phyloP scores from a whole-genome alignment of 495 filamentous ascomycete species.

The Aspergillus avenaceus region DNA sequence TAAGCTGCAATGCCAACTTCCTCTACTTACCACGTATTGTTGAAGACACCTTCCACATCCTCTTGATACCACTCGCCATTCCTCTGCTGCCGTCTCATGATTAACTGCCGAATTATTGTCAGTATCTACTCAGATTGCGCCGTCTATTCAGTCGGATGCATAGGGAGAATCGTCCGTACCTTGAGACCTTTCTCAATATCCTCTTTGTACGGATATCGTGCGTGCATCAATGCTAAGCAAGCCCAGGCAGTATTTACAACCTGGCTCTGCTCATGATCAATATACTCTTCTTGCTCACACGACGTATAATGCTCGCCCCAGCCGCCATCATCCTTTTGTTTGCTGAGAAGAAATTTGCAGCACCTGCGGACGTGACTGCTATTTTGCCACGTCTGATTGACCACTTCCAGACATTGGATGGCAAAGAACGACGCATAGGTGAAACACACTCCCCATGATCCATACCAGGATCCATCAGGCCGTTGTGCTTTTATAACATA shows the following conservation, averaged over 20 bases:
- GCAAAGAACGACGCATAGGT: constrained; percentile 14
- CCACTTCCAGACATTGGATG: constrained; percentile 5
- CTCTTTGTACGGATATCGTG: constrained; percentile 4
- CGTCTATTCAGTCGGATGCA: too few relatives aligned
- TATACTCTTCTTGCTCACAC: neutral
- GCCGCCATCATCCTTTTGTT: constrained; percentile 16
- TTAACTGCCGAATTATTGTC: constrained; percentile 2
- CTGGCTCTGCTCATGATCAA: neutral
- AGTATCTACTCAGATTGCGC: too few relatives aligned
- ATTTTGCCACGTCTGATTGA: constrained; percentile 2
- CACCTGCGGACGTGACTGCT: constrained; percentile 1
- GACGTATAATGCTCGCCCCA: constrained; percentile 11
- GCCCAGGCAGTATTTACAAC: constrained; percentile 10
- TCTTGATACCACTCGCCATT: constrained; percentile 6
- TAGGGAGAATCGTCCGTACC: too few relatives aligned
- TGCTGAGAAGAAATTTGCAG: constrained; percentile 11
- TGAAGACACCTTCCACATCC: neutral
- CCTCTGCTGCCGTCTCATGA: constrained; percentile 6
- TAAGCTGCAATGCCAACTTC: neutral
- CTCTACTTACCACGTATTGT: neutral
- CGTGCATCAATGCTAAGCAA: constrained; percentile 4
- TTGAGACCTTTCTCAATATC: constrained; percentile 4
- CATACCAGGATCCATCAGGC: constrained; percentile 13
- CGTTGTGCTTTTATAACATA: constrained; percentile 6
- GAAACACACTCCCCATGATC: constrained; percentile 14